Base-by-base conservation (phyloP, 139 green algal genomes). In the Chlamydomonas schloesseri region DNA sequence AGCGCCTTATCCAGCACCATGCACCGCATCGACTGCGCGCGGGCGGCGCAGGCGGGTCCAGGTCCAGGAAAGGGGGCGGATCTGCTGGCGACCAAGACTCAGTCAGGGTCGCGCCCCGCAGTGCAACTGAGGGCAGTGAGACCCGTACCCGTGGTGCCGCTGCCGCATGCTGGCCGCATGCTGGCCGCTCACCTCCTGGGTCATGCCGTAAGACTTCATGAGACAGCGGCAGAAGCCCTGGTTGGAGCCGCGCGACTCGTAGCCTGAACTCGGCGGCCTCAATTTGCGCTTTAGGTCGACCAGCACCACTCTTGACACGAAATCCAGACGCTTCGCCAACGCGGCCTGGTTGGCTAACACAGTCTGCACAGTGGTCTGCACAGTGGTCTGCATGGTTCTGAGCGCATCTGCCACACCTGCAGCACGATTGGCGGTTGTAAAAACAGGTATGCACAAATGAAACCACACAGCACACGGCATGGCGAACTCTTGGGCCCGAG, bases 1-100 rank as follows among this genome's bases (percentile, higher is more conserved):
- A 73, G 68, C 33, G 14, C 68, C 68, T 73, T 53, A 33, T 31
- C 33, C 34, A 73, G 68, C 68, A 73, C 68, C 68, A 73, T 73
- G 68, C 68, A 73, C 68, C 6, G 34, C 68, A 28, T 24, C 68
- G n/a, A n/a, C n/a, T n/a, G n/a, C 53, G 68, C 68, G 53, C 68
- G 53, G 15, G 34, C 53, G 15, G 68, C 53, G 10, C 13, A 29
- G 53, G 53, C 21, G 34, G 53, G 33, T 53, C 33, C 28, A 15
- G 13, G 28, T 15, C 23, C 14, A 24, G 10, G 20, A 3, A 14
- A 3, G 53, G 28, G 33, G 68, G 53, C 53, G 68, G 68, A 6
- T 33, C 33, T 53, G 53, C 58, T 67, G 34, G 33, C 68, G 53
- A 58, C 13, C 53, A 58, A 13, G 53, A 58, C 53, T 15, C 53